phyloP scores from a whole-genome alignment of 768 basidiomycete genomes.

The Tylopilus balloui region DNA sequence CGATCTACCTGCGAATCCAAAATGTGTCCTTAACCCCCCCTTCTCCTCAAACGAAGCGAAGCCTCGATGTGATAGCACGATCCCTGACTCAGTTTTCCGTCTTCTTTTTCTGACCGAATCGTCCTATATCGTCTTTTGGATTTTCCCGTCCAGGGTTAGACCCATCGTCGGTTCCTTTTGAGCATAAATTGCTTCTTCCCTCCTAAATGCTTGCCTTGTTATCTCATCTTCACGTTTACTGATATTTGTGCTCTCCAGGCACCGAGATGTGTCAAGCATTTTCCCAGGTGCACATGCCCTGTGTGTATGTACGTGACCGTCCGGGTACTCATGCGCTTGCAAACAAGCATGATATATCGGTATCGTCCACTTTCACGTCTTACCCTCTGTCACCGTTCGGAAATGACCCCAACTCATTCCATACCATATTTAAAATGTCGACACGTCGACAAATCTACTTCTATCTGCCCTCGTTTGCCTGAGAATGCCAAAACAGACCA shows the following conservation, averaged over 20 bases:
- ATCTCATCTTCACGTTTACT: slow-evolving; percentile 6
- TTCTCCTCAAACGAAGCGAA: too few relatives aligned
- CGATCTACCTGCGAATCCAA: neutral
- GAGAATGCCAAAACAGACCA: neutral
- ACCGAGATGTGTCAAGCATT: slow-evolving; percentile 7
- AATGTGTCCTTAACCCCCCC: neutral
- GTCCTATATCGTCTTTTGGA: neutral
- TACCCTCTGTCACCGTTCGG: neutral
- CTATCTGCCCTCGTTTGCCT: neutral
- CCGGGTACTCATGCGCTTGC: neutral
- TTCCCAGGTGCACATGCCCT: slow-evolving; percentile 3
- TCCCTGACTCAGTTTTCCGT: too few relatives aligned
- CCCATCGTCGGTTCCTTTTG: slow-evolving; percentile 1
- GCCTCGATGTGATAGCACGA: neutral
- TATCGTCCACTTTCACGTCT: neutral
- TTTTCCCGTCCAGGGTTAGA: neutral
- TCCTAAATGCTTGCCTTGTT: slow-evolving; percentile 1
- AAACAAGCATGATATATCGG: neutral
- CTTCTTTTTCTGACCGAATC: slow-evolving; percentile 2
- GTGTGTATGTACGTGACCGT: neutral
- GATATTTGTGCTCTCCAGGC: slow-evolving; percentile 13
- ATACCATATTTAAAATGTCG: neutral
- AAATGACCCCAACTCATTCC: neutral
- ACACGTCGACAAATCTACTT: neutral
- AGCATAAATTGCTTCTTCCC: neutral